Percentiles rank a stretch among this genome's conserved stretches.
Conservation (phyloP, 192 early-diverging fungal genomes). For the Spinellus fusiger region DNA sequence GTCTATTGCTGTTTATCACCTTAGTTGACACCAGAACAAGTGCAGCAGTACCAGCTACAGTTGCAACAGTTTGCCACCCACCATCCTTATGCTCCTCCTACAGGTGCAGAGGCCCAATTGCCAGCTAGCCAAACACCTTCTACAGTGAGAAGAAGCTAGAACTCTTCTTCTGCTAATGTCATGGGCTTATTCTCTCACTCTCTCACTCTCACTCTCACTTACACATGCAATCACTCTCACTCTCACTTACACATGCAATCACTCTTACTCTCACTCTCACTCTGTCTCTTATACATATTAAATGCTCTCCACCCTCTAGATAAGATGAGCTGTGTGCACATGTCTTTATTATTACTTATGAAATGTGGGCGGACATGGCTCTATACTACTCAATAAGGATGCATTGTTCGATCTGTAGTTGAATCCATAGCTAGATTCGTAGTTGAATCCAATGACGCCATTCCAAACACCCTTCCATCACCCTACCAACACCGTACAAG, state of each 20-base stretch:
- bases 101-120: not conserved
- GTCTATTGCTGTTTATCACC: not conserved
- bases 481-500: too few relatives aligned
- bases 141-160: not conserved
- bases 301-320: too few relatives aligned
- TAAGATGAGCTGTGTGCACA: too few relatives aligned
- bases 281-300: not conserved
- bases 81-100: conserved; percentile 6
- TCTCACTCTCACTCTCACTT: not conserved
- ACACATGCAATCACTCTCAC: not conserved
- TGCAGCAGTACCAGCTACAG: conserved; percentile 36
- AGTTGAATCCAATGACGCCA: too few relatives aligned
- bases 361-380: too few relatives aligned
- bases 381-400: too few relatives aligned
- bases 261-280: not conserved
- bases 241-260: not conserved
- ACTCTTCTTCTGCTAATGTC: not conserved
- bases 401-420: too few relatives aligned
- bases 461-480: too few relatives aligned
- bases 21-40: conserved; percentile 34
- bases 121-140: not conserved
- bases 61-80: conserved; percentile 29
- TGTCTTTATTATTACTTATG: too few relatives aligned
- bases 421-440: too few relatives aligned
- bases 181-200: not conserved